Evolutionary conservation across 345 rosid genomes (phyloP).

Genomic region (Lagerstroemia speciosa): DNA sequence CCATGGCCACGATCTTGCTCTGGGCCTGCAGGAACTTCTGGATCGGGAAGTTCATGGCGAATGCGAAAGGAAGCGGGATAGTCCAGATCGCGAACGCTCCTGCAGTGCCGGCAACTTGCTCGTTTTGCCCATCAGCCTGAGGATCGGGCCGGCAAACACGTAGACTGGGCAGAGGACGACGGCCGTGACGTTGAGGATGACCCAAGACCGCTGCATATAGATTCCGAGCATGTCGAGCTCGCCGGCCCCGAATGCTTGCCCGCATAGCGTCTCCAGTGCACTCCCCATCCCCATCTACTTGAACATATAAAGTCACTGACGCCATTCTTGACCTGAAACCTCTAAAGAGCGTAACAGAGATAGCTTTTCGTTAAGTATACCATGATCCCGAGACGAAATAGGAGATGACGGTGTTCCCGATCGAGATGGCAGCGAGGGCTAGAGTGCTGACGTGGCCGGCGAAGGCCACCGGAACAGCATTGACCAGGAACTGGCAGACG

Average conservation of each 20-base stretch:
- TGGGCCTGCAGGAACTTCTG: constrained; percentile 75
- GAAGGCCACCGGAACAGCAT: constrained; percentile 65
- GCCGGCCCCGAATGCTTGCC: constrained; percentile 88
- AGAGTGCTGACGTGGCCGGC: constrained; percentile 71
- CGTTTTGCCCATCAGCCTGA: constrained; percentile 53
- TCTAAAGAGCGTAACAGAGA: too few species aligned
- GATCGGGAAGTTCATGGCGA: constrained; percentile 64
- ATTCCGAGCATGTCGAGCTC: constrained; percentile 78
- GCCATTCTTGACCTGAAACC: too few species aligned
- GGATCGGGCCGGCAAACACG: constrained; percentile 47
- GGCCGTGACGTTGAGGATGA: constrained; percentile 57
- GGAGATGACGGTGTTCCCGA: constrained; percentile 78
- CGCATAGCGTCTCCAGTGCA: constrained; percentile 88
- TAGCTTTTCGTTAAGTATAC: constrained; percentile 17
- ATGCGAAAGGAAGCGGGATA: constrained; percentile 80
- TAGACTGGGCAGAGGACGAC: constrained; percentile 40
- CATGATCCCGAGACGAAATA: constrained; percentile 83
- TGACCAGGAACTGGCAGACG: constrained; percentile 65
- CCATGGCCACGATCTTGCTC: constrained; percentile 84
- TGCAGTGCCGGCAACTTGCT: constrained; percentile 50
- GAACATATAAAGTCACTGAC: too few species aligned
- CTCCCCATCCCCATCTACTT: constrained; percentile 93
- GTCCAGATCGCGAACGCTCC: constrained; percentile 61
- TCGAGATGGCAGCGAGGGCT: constrained; percentile 70
- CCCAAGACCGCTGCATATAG: constrained; percentile 89